Evolutionary conservation across 768 basidiomycete genomes (phyloP).

Genomic region (Pisolithus microcarpus): DNA sequence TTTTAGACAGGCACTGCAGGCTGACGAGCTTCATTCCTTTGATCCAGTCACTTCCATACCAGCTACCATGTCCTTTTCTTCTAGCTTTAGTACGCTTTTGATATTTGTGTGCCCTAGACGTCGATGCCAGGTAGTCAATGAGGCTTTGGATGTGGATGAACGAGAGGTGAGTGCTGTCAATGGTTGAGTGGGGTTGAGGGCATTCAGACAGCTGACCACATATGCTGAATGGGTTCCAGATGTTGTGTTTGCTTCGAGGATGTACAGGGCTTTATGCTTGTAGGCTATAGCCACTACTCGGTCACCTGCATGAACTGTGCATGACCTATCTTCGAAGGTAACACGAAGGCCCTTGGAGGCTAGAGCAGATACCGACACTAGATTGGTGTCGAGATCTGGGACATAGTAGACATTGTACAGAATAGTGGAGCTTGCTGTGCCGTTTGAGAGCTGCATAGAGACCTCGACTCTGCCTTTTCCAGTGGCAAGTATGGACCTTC

Average conservation of each 20-base stretch:
- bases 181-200: not conserved
- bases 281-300: not conserved
- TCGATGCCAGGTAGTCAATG: conserved; percentile 1
- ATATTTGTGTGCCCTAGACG: not conserved
- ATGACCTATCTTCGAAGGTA: not conserved
- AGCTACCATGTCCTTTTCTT: conserved; percentile 3
- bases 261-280: not conserved
- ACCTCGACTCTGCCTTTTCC: too few relatives aligned
- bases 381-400: conserved; percentile 14
- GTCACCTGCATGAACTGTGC: not conserved
- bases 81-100: not conserved
- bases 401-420: conserved; percentile 8
- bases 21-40: not conserved
- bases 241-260: too few relatives aligned
- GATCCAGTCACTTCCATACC: not conserved
- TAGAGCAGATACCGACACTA: conserved; percentile 10
- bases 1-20: conserved; percentile 15
- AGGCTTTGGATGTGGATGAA: not conserved
- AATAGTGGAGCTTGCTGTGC: not conserved
- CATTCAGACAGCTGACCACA: not conserved
- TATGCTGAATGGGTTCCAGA: not conserved
- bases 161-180: not conserved
- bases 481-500: too few relatives aligned
- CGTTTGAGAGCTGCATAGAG: too few relatives aligned
- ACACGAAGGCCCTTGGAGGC: not conserved